Evolutionary conservation across 164 flowering plant genomes (phyloP).

Genomic region (Umbellularia californica): DNA sequence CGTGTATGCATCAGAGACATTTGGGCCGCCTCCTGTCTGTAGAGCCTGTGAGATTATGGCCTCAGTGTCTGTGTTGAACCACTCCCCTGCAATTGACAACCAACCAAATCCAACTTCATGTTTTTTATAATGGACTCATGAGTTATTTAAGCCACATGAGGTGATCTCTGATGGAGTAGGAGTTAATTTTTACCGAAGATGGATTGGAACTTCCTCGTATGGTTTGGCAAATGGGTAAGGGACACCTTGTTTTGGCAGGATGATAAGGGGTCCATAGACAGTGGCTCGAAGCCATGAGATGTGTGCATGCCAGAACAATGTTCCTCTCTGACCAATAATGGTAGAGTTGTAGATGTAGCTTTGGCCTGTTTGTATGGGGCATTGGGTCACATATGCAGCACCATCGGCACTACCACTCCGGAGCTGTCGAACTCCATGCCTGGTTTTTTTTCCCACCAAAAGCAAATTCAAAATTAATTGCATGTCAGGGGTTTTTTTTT

Average conservation of each 20-base stretch:
- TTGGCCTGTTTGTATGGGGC: conserved; percentile 66
- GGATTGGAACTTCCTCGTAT: conserved; percentile 55
- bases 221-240: conserved; percentile 55
- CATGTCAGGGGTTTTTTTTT: too few species aligned
- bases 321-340: conserved; percentile 55
- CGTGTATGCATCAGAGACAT: too few species aligned
- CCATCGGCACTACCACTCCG: conserved; percentile 67
- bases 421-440: conserved; percentile 70
- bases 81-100: conserved; percentile 39
- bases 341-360: conserved; percentile 58
- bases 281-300: conserved; percentile 60
- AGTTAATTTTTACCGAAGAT: conserved; percentile 37
- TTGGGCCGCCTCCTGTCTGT: conserved; percentile 59
- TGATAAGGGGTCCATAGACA: conserved; percentile 56
- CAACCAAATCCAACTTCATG: background rate
- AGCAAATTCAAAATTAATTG: too few species aligned
- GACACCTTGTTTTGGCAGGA: conserved; percentile 44
- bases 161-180: background rate
- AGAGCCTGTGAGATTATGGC: conserved; percentile 53
- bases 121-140: background rate
- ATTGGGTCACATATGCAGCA: conserved; percentile 59
- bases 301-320: conserved; percentile 57
- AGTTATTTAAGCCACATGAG: background rate
- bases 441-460: conserved; percentile 8
- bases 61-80: conserved; percentile 66